A percentile compares a stretch with the other conserved stretches of the same genome.
Evolutionary conservation across 2,329 filamentous ascomycete genomes (phyloP).

Genomic region (Pseudogymnoascus sp.): DNA sequence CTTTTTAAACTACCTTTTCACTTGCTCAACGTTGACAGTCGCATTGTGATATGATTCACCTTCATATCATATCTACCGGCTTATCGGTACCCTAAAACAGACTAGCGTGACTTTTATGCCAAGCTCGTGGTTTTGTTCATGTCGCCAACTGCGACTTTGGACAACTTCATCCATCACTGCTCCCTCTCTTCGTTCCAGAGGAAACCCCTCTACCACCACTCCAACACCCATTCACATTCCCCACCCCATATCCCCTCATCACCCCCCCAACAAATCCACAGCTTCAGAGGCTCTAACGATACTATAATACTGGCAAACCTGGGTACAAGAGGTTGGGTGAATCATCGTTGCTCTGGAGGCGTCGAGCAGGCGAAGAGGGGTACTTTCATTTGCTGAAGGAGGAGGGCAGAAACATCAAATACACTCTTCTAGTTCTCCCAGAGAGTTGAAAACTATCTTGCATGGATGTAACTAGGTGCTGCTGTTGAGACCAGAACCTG

Average conservation of each 20-base stretch:
- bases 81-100: not conserved
- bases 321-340: not conserved
- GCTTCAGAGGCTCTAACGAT: not conserved
- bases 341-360: slow-evolving; percentile 2
- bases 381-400: not conserved
- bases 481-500: slow-evolving; percentile 16
- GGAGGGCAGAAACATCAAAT: slow-evolving; percentile 25
- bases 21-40: not conserved
- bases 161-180: not conserved
- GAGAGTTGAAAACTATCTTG: slow-evolving; percentile 26
- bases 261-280: not conserved
- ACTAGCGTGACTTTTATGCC: not conserved
- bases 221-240: not conserved
- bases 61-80: not conserved
- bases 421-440: slow-evolving; percentile 29
- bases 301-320: not conserved
- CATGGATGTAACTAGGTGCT: slow-evolving; percentile 30
- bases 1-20: not conserved
- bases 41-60: not conserved
- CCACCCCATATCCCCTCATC: not conserved
- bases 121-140: not conserved
- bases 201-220: not conserved
- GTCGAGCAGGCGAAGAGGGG: not conserved
- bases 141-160: not conserved
- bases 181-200: not conserved